Base-by-base conservation (phyloP, 768 basidiomycete genomes). In the Naganishia randhawae region DNA sequence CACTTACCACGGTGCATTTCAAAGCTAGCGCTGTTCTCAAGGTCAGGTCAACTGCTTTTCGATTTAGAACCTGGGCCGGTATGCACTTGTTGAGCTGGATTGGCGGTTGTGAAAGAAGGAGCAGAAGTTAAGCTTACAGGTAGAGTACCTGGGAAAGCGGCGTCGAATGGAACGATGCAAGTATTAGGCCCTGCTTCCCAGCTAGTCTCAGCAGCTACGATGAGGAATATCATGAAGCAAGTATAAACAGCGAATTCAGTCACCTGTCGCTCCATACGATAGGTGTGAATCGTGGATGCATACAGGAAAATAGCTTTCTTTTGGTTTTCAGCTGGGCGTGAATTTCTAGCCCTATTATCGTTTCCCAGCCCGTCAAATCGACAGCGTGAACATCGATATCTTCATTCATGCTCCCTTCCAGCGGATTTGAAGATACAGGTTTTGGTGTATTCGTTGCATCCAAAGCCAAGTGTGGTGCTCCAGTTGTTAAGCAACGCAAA, bases 261-360 rank as follows among this genome's bases (percentile, higher is more conserved):
- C 17, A 41, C 33, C 32, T 11, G 9, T 16, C 66, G 19, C 48
- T 52, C 51, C 31, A 22, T 39, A 35, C 10, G 19, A 10, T 14
- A 22, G 80, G 84, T 70, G 17, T 14, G 37, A 22, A 39, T 8
- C 27, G 39, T 25, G 32, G 8, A 48, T 61, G 57, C 57, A 41
- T 27, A 86, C 86, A 74, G 41, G 93, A 97, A 80, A 99, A 97
- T 29, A 99, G 84, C 80, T 99, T 99, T 66, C 83, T 81, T 66
- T 87, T 85, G 2, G 92, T 88, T 79, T 89, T 90, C 75, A 99
- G 86, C 77, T 98, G 95, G 0, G 92, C 91, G 76, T 98, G 96
- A 6, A 95, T 90, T 76, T 99, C 96, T 53, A 99, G 88, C 17
- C 96, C 96, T 35, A 98, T 86, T 45, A 95, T 83, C 22, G 96